These are phyloP conservation scores for Gastrodia elata DNA, from an alignment of 106 monocot genomes.

Conservation along the genomic window DNA sequence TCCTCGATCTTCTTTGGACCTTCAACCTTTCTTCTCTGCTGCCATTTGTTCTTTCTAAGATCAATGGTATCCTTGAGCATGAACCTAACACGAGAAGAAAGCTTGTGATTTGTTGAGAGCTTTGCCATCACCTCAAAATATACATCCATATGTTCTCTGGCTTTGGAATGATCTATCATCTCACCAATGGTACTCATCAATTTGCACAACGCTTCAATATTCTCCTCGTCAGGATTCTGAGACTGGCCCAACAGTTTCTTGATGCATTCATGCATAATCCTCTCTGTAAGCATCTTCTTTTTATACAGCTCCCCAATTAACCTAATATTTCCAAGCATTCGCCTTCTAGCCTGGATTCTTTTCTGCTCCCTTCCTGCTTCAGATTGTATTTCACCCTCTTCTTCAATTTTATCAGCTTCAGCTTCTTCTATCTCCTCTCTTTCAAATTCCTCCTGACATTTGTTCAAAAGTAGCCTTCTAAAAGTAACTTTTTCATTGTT, in stretches of 20 bases:
- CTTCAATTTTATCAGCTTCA: constrained; percentile 48
- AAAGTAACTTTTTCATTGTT: constrained; percentile 78
- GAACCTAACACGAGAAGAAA: constrained; percentile 76
- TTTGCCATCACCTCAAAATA: constrained; percentile 61
- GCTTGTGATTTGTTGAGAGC: constrained; percentile 52
- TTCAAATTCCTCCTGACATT: constrained; percentile 97
- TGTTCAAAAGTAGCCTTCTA: constrained; percentile 68
- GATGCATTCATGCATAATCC: constrained; percentile 97
- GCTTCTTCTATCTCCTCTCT: constrained; percentile 67
- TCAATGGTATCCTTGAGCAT: constrained; percentile 88
- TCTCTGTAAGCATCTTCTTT: constrained; percentile 83
- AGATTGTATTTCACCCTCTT: constrained; percentile 61
- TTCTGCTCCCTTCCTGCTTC: constrained; percentile 55
- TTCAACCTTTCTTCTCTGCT: constrained; percentile 80
- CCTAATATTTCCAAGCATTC: constrained; percentile 88
- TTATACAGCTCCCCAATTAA: constrained; percentile 90
- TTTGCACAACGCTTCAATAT: constrained; percentile 83
- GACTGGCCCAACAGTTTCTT: constrained; percentile 53
- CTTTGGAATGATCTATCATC: constrained; percentile 66
- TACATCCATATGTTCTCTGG: constrained; percentile 69
- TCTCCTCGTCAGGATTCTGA: constrained; percentile 78
- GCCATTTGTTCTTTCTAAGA: constrained; percentile 82
- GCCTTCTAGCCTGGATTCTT: constrained; percentile 46
- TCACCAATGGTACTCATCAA: constrained; percentile 89
- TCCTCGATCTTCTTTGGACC: constrained; percentile 98